These are phyloP conservation scores for Echites panduratus DNA, from an alignment of 257 asterid genomes.

Conservation along the genomic window DNA sequence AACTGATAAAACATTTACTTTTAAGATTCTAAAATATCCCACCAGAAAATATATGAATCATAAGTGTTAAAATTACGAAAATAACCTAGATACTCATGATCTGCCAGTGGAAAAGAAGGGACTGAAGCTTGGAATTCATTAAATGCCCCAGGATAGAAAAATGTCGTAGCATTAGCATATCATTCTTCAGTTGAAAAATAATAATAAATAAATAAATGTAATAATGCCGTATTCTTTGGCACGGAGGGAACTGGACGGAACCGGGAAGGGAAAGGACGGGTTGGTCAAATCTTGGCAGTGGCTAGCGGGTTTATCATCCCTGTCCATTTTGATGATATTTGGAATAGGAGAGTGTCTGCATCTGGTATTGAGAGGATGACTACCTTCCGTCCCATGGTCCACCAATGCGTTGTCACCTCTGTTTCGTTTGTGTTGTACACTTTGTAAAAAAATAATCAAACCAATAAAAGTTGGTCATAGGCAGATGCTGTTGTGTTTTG, in stretches of 20 bases:
- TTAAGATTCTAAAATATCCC: no score
- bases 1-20: no score
- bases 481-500: not conserved
- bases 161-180: not conserved
- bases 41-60: no score
- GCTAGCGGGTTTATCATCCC: not conserved
- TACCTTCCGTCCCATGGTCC: not conserved
- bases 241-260: not conserved
- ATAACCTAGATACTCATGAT: not conserved
- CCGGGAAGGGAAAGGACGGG: not conserved
- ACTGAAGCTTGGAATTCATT: conserved; percentile 11
- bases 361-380: not conserved
- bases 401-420: not conserved
- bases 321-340: not conserved
- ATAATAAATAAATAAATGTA: no score
- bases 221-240: not conserved
- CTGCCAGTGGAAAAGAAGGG: conserved; percentile 9
- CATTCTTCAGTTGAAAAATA: not conserved
- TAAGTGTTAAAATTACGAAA: conserved; percentile 1
- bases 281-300: not conserved
- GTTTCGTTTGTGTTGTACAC: not conserved
- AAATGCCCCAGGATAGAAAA: not conserved
- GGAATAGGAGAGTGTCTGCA: not conserved
- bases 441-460: not conserved
- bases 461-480: not conserved